Evolutionary conservation across 768 basidiomycete species (phyloP).

Genomic region (Xerocomus brunneocitrinus): DNA sequence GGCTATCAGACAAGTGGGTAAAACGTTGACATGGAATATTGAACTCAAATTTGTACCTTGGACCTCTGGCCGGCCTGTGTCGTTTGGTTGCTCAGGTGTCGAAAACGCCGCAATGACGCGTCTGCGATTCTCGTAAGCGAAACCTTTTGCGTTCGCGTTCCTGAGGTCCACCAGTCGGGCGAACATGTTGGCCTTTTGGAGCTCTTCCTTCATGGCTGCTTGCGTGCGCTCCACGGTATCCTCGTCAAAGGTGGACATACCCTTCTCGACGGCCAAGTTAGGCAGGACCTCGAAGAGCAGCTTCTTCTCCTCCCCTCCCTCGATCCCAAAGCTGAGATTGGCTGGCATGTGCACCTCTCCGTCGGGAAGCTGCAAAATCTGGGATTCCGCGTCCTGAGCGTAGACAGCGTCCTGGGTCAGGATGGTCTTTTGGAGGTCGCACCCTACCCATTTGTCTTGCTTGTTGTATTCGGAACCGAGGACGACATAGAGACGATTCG

Average conservation of each 20-base stretch:
- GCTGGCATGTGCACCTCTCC: conserved; percentile 46
- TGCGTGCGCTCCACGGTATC: conserved; percentile 19
- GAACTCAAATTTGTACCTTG: conserved; percentile 55
- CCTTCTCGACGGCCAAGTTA: conserved; percentile 38
- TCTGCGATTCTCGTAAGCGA: conserved; percentile 81
- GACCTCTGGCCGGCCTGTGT: conserved; percentile 83
- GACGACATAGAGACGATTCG: conserved; percentile 58
- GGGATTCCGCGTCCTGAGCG: conserved; percentile 16
- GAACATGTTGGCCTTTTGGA: conserved; percentile 50
- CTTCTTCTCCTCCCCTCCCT: conserved; percentile 43
- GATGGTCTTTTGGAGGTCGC: conserved; percentile 61
- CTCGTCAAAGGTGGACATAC: conserved; percentile 17
- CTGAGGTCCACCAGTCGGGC: conserved; percentile 74
- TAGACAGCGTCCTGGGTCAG: conserved; percentile 50
- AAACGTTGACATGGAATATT: neutral
- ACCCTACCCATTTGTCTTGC: conserved; percentile 61
- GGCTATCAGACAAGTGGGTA: conserved; percentile 41
- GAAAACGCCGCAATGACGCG: conserved; percentile 81
- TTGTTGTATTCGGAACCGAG: conserved; percentile 67
- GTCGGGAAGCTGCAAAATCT: conserved; percentile 27
- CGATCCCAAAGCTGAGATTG: conserved; percentile 64
- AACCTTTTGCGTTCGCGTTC: conserved; percentile 84
- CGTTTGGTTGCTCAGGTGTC: conserved; percentile 54
- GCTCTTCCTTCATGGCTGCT: conserved; percentile 32
- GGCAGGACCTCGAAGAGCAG: conserved; percentile 70